These are phyloP conservation scores for Linum lewisii DNA, from an alignment of 345 rosid genomes.

Conservation along the genomic window DNA sequence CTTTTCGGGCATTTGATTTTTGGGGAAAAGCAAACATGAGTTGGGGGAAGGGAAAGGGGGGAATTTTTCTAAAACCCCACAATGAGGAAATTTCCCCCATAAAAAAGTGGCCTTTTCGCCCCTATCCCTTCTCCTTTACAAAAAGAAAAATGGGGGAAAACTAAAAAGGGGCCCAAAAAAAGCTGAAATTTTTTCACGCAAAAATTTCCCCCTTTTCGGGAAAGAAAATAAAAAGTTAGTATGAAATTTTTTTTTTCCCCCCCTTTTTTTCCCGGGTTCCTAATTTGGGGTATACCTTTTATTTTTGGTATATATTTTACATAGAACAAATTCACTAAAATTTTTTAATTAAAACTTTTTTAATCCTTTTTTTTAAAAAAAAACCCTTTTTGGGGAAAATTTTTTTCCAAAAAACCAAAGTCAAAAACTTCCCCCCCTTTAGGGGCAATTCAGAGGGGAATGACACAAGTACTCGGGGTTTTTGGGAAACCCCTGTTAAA, in stretches of 20 bases:
- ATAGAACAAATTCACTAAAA: background rate
- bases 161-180: constrained; percentile 94
- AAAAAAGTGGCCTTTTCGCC: constrained; percentile 60
- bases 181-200: constrained; percentile 95
- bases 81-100: constrained; percentile 74
- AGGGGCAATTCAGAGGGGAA: no score
- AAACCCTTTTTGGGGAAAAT: no score
- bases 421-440: no score
- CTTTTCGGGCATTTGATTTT: constrained; percentile 34
- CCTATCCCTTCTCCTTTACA: constrained; percentile 35
- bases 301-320: background rate
- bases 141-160: constrained; percentile 86
- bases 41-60: constrained; percentile 43
- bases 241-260: background rate
- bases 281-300: background rate
- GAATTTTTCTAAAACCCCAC: constrained; percentile 68
- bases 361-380: no score
- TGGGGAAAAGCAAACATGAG: constrained; percentile 28
- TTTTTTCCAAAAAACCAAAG: no score
- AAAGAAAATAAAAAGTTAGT: constrained; percentile 15
- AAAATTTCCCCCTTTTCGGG: constrained; percentile 49
- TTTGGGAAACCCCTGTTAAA: no score
- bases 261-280: background rate
- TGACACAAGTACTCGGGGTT: no score
- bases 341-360: no score